Evolutionary conservation across 306 rosid genomes (phyloP).

Genomic region (Vigna trinervia): DNA sequence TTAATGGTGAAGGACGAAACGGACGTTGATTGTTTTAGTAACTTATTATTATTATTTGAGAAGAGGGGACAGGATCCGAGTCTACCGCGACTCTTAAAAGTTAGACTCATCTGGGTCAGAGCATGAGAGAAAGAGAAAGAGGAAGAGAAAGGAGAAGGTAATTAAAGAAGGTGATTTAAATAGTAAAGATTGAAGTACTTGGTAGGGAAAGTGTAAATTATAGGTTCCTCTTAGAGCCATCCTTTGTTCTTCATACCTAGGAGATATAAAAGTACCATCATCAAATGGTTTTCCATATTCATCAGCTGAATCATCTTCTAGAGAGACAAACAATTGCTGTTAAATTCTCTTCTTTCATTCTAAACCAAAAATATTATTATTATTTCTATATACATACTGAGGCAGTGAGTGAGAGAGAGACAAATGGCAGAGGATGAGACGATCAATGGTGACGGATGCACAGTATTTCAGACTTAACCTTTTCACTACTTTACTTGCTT

Average conservation of each 20-base stretch:
- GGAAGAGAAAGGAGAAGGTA: slow-evolving; percentile 2
- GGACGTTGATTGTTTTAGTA: slow-evolving; percentile 11
- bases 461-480: slow-evolving; percentile 44
- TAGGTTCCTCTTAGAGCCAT: background rate
- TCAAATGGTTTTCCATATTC: background rate
- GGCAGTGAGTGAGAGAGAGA: slow-evolving; percentile 36
- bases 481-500: slow-evolving; percentile 38
- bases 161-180: slow-evolving; percentile 11
- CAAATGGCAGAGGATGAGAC: slow-evolving; percentile 46
- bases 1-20: slow-evolving; percentile 13
- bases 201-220: slow-evolving; percentile 13
- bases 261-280: slow-evolving; percentile 37
- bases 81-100: slow-evolving; percentile 72
- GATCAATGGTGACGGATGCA: slow-evolving; percentile 45
- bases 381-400: too few relatives aligned
- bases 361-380: background rate
- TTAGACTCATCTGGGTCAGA: slow-evolving; percentile 39
- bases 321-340: background rate
- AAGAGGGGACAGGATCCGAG: slow-evolving; percentile 87
- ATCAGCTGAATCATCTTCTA: background rate
- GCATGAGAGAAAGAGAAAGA: background rate
- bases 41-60: slow-evolving; percentile 2
- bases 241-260: slow-evolving; percentile 32
- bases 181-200: slow-evolving; percentile 34
- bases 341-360: background rate